Evolutionary conservation across 306 rosid genomes (phyloP).

Genomic region (Astragalus membranaceus): DNA sequence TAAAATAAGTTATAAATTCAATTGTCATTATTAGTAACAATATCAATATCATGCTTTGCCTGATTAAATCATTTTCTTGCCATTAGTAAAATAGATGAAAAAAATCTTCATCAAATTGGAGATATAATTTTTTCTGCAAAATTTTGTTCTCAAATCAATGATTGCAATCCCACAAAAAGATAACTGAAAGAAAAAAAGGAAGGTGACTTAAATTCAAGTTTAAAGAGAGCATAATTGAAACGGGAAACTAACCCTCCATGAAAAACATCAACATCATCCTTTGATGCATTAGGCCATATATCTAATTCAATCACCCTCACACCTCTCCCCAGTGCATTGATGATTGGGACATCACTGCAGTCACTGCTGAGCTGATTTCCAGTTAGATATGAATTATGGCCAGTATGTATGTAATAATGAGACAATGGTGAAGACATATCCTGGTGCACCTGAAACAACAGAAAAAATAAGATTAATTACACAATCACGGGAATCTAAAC

Average conservation of each 20-base stretch:
- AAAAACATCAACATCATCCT: conserved; percentile 74
- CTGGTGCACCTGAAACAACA: conserved; percentile 60
- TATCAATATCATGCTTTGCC: background rate
- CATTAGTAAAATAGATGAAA: conserved; percentile 2
- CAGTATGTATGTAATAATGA: conserved; percentile 80
- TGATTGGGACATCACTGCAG: conserved; percentile 85
- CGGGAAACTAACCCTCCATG: conserved; percentile 62
- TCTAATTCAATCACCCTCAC: conserved; percentile 95
- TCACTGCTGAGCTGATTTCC: conserved; percentile 97
- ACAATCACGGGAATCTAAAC: conserved; percentile 7
- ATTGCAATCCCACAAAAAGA: background rate
- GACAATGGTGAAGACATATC: conserved; percentile 84
- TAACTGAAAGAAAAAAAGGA: too few relatives aligned
- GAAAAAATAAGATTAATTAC: background rate
- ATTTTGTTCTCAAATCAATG: background rate
- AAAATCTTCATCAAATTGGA: conserved; percentile 2
- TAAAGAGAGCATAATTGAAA: background rate
- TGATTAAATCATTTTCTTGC: background rate
- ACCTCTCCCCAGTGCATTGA: conserved; percentile 62
- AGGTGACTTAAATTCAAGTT: too few relatives aligned
- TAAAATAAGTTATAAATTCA: background rate
- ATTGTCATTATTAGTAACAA: background rate
- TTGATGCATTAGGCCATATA: conserved; percentile 80
- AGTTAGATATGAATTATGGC: conserved; percentile 90
- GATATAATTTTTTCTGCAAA: background rate